Conservation (phyloP, 495 filamentous ascomycete species). For the Trichoderma orchidacearum region DNA sequence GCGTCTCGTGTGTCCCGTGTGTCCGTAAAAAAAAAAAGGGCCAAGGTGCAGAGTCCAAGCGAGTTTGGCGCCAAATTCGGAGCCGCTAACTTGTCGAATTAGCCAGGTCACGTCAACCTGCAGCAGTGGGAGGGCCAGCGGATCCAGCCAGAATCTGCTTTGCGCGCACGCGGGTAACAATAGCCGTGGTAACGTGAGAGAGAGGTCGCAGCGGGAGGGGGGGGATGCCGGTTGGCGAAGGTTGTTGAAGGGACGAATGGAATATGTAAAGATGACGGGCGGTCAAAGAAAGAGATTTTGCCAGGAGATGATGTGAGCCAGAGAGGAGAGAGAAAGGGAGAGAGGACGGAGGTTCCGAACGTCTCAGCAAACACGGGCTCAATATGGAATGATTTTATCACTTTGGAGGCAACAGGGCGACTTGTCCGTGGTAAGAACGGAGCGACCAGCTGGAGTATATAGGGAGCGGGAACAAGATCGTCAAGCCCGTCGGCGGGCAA, state of each 20-base stretch:
- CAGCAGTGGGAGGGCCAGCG: not conserved
- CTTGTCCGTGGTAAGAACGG: too few species aligned
- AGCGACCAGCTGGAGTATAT: too few species aligned
- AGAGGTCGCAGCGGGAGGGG: not conserved
- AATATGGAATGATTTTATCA: too few species aligned
- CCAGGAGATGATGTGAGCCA: not conserved
- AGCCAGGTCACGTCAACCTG: constrained; percentile 1
- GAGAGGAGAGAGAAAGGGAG: not conserved
- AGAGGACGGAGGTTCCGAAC: not conserved
- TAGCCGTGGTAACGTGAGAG: constrained; percentile 1
- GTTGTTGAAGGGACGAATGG: not conserved
- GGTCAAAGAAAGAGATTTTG: not conserved
- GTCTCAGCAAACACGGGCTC: not conserved
- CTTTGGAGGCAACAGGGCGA: too few species aligned
- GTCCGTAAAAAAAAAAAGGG: not conserved
- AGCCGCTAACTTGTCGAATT: not conserved
- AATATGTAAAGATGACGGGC: not conserved
- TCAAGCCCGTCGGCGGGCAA: too few species aligned
- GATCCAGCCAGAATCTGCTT: not conserved
- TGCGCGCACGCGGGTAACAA: not conserved
- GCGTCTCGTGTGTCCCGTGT: not conserved
- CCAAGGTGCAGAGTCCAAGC: not conserved
- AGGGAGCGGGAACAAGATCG: too few species aligned
- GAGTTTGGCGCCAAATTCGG: not conserved
- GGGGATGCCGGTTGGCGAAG: not conserved